Evolutionary conservation across 2,329 filamentous ascomycete genomes (phyloP), one percentile per base, ranked within the genome.

Genomic region (Pseudogymnoascus sp.): DNA sequence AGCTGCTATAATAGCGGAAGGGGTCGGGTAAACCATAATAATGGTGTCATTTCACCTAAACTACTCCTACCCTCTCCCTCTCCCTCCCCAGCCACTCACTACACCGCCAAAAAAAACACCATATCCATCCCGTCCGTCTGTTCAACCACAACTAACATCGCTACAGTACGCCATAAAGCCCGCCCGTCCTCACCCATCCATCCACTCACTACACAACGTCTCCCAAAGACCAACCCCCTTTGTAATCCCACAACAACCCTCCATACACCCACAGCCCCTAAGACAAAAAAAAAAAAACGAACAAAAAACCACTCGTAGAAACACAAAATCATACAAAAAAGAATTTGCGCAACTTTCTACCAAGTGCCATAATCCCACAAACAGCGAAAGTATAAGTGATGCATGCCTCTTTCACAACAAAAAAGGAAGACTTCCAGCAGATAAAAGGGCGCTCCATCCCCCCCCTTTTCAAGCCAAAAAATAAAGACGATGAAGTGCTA

Each of bases 21-120:
- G 29, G 45, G 23, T 51, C 45, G 45, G 45, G 45, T 51, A 51
- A 51, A 51, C 45, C 23, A 51, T 51, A 34, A 57, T 62, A 12
- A 45, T 42, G 26, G 40, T 26, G 23, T 62, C 29, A 59, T 60
- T 64, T 62, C 64, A 62, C 64, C 64, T 66, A 66, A 64, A 66
- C 64, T 59, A 64, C 45, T 16, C 45, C 64, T 59, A 64, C 45
- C 5, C 45, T 73, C 72, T 66, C 63, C 72, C 70, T 68, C 67
- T 67, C 69, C 71, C 66, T 2, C 29, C 1, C 29, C 23, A 31
- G 1, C 29, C 29, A 31, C 29, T 10, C 29, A 34, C 37, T n/a
- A 63, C 65, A 67, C 71, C 73, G 73, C 74, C 71, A 73, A 68
- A 71, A 73, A 68, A 71, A 66, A 69, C 45, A 51, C 14, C 45